phyloP scores from a whole-genome alignment of 2,329 filamentous ascomycete species.

The Colletotrichum costaricense region DNA sequence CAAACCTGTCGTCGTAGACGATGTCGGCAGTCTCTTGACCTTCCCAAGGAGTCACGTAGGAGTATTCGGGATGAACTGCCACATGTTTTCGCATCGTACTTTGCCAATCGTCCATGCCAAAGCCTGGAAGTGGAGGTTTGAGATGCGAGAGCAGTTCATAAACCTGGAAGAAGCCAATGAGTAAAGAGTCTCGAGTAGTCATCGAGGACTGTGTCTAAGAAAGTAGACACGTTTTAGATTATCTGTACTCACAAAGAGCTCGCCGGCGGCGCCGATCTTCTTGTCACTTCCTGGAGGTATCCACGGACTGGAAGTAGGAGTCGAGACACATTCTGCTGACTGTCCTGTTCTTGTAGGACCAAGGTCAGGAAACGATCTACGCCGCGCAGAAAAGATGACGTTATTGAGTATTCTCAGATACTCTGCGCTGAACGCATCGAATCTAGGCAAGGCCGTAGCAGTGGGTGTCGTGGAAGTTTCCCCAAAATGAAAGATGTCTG shows the following conservation, averaged over 20 bases:
- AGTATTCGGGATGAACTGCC: conserved; percentile 51
- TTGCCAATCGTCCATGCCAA: conserved; percentile 55
- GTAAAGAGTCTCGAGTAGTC: not conserved
- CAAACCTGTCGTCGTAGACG: conserved; percentile 51
- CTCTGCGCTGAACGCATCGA: not conserved
- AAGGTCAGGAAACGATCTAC: not conserved
- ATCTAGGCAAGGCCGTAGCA: not conserved
- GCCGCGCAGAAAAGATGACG: not conserved
- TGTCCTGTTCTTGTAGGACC: not conserved
- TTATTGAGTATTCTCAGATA: not conserved
- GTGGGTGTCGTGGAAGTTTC: not conserved
- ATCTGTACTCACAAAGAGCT: conserved; percentile 35
- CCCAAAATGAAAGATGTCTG: not conserved
- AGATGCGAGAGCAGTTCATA: conserved; percentile 52
- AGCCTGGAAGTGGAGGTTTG: conserved; percentile 43
- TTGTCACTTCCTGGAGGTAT: not conserved
- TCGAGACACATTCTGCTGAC: not conserved
- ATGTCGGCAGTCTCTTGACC: conserved; percentile 59
- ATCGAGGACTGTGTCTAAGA: not conserved
- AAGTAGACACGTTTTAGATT: not conserved
- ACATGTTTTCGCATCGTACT: conserved; percentile 58
- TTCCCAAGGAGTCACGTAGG: conserved; percentile 50
- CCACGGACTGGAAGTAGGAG: not conserved
- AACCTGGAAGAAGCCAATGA: conserved; percentile 44
- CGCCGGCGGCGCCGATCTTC: conserved; percentile 38